Conservation (phyloP, 2,329 filamentous ascomycete genomes). For the Sporothrix schenckii region DNA sequence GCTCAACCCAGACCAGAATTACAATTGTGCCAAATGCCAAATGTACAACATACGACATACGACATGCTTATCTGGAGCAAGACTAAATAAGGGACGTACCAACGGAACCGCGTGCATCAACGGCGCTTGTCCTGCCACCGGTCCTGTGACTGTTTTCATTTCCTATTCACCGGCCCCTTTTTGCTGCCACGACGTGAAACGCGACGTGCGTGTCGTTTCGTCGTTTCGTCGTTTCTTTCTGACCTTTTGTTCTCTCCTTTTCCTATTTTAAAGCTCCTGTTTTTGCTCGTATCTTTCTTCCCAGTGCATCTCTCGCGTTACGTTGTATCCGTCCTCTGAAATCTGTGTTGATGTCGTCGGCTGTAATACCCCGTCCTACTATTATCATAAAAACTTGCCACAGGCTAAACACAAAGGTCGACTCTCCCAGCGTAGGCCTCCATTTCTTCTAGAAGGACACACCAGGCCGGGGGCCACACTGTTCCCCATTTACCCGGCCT, state of each 20-base stretch:
- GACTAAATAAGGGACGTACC: too few species aligned
- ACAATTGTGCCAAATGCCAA: too few species aligned
- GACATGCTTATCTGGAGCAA: too few species aligned
- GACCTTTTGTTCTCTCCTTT: background rate
- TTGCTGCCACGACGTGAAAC: slow-evolving; percentile 22
- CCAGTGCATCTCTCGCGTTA: background rate
- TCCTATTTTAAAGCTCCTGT: background rate
- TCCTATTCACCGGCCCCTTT: slow-evolving; percentile 20
- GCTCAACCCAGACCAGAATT: slow-evolving; percentile 1
- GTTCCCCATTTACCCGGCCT: slow-evolving; percentile 12
- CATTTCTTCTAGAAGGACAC: slow-evolving; percentile 16
- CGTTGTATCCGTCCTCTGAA: background rate
- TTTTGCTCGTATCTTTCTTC: background rate
- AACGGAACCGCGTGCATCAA: background rate
- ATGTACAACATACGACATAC: too few species aligned
- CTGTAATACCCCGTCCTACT: background rate
- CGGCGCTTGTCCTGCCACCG: background rate
- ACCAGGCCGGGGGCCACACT: background rate
- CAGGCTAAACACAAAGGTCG: background rate
- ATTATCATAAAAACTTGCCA: background rate
- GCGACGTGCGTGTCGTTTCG: slow-evolving; percentile 22
- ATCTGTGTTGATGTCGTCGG: background rate
- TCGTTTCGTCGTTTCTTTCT: slow-evolving; percentile 17
- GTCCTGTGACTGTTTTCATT: slow-evolving; percentile 19
- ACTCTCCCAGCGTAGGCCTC: background rate